phyloP scores from a whole-genome alignment of 257 asterid species.

The Cordia subcordata region DNA sequence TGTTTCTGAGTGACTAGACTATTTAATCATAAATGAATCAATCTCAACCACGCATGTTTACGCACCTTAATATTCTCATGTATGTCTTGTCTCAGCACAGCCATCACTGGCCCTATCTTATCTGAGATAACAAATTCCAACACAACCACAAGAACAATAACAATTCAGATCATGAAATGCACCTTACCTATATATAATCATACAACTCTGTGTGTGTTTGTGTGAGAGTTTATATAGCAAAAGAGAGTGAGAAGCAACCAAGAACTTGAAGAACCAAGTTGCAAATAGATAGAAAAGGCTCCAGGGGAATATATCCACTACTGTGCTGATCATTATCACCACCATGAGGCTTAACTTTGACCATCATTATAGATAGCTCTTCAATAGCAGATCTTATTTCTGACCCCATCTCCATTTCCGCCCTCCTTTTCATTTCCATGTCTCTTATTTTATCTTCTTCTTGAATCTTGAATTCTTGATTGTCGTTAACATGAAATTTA shows the following conservation, averaged over 20 bases:
- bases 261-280: conserved; percentile 65
- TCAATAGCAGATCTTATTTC: conserved; percentile 70
- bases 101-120: conserved; percentile 98
- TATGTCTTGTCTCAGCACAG: conserved; percentile 84
- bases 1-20: no score
- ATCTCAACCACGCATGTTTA: no score
- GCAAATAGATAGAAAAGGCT: conserved; percentile 79
- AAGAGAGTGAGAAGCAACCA: conserved; percentile 39
- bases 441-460: neutral
- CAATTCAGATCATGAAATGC: neutral
- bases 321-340: neutral
- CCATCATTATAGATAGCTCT: conserved; percentile 42
- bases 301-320: conserved; percentile 37
- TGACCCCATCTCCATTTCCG: conserved; percentile 46
- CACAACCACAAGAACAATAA: neutral
- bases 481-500: neutral
- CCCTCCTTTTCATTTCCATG: conserved; percentile 59
- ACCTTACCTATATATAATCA: neutral
- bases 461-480: neutral
- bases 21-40: no score
- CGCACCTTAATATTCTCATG: conserved; percentile 69
- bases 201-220: no score
- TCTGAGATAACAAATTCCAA: conserved; percentile 40
- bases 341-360: conserved; percentile 24
- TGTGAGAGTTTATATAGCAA: conserved; percentile 5